phyloP scores from a whole-genome alignment of 108 stramenopile genomes.

The Skeletonema costatum region DNA sequence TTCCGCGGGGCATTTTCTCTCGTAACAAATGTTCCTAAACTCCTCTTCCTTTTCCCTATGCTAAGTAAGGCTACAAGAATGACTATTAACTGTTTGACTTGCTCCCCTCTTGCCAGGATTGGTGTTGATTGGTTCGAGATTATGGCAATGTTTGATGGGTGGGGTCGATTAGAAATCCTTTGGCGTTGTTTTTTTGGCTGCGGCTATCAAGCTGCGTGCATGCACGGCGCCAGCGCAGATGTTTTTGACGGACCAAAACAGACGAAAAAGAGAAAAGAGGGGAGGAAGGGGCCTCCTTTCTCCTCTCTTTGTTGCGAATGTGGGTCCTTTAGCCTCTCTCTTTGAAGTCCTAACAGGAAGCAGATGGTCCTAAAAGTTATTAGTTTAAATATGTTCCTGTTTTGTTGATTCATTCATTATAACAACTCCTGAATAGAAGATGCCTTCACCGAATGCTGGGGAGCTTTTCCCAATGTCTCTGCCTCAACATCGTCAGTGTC shows the following conservation, averaged over 20 bases:
- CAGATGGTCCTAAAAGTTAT: not conserved
- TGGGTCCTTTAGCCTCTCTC: too few species aligned
- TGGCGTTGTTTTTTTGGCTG: not conserved
- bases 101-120: not conserved
- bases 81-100: not conserved
- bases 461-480: not conserved
- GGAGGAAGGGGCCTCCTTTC: too few species aligned
- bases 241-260: too few species aligned
- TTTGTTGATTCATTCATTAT: not conserved
- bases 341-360: too few species aligned
- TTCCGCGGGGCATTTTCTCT: slow-evolving; percentile 18
- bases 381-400: not conserved
- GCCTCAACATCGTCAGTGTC: not conserved
- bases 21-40: not conserved
- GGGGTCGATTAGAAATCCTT: not conserved
- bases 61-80: not conserved
- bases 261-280: too few species aligned
- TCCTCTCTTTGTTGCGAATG: too few species aligned
- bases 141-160: not conserved
- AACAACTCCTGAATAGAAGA: not conserved
- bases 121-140: not conserved
- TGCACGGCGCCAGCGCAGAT: too few species aligned
- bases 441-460: not conserved
- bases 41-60: not conserved
- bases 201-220: not conserved